phyloP scores from a whole-genome alignment of 192 early-diverging fungal species.

The Pilaira anomala region DNA sequence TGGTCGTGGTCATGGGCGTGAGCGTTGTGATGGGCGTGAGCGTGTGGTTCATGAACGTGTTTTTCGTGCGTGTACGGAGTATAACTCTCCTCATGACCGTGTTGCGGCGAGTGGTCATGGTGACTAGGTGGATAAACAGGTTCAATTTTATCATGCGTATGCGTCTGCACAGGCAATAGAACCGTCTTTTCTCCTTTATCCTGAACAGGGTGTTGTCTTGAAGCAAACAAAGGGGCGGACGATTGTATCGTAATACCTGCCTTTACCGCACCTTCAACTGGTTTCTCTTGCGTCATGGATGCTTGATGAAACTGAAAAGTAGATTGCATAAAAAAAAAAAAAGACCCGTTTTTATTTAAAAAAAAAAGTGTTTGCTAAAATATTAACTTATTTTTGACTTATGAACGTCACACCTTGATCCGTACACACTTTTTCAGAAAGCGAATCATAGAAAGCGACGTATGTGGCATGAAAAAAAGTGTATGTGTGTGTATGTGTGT shows the following conservation, averaged over 20 bases:
- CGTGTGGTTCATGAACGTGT: conserved; percentile 26
- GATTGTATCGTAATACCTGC: conserved; percentile 9
- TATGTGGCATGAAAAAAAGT: no score
- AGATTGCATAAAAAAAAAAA: no score
- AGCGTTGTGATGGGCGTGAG: conserved; percentile 22
- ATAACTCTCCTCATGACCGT: no score
- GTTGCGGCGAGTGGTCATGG: conserved; percentile 24
- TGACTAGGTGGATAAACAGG: neutral
- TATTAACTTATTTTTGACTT: no score
- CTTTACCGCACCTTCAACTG: neutral
- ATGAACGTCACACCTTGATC: no score
- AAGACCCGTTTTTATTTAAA: no score
- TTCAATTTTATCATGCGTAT: neutral
- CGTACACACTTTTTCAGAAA: no score
- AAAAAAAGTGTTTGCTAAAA: no score
- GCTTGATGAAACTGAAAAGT: no score
- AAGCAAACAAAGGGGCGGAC: neutral
- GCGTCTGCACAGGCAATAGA: neutral
- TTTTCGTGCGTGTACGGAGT: conserved; percentile 5
- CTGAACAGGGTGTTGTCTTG: neutral
- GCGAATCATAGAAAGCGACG: no score
- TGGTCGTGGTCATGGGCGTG: conserved; percentile 10
- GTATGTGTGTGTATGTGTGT: no score
- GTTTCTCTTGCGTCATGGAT: conserved; percentile 4
- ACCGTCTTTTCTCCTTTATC: neutral